Conservation (phyloP, 768 basidiomycete genomes). For the Lactarius quietus region DNA sequence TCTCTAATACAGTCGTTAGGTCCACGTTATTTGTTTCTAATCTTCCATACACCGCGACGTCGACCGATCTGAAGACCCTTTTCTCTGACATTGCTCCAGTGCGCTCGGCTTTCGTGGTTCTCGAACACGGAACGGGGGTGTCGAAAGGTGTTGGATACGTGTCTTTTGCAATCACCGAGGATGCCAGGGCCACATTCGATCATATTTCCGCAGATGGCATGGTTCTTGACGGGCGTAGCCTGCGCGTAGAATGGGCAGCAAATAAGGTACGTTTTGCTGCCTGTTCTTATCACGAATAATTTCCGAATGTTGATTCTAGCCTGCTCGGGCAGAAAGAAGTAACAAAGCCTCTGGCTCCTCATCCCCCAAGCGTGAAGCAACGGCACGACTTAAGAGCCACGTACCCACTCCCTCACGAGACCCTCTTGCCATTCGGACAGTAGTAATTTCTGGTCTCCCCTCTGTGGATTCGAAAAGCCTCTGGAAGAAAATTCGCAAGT, state of each 20-base stretch:
- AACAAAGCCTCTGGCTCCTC: background rate
- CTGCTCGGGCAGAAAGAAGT: conserved; percentile 21
- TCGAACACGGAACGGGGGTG: conserved; percentile 63
- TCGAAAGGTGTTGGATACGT: conserved; percentile 98
- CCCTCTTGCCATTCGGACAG: conserved; percentile 79
- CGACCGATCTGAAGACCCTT: conserved; percentile 83
- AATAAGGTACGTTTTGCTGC: conserved; percentile 51
- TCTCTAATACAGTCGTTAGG: conserved; percentile 38
- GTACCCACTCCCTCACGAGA: conserved; percentile 45
- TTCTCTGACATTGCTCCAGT: conserved; percentile 97
- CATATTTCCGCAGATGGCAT: conserved; percentile 64
- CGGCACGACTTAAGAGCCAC: conserved; percentile 37
- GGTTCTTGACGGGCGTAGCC: conserved; percentile 57
- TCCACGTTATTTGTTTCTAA: conserved; percentile 93
- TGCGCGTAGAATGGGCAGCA: conserved; percentile 80
- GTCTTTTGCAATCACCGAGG: conserved; percentile 84
- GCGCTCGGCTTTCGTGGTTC: conserved; percentile 89
- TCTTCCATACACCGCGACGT: conserved; percentile 86
- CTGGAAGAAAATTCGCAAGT: conserved; percentile 88
- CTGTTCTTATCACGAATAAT: conserved; percentile 3
- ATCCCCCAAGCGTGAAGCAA: conserved; percentile 26
- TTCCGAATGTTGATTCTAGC: conserved; percentile 17
- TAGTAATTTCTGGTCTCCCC: conserved; percentile 74
- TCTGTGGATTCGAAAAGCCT: conserved; percentile 58
- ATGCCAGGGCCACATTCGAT: conserved; percentile 73